Conservation (phyloP, 441 rosid genomes). For the Kokia cookei region DNA sequence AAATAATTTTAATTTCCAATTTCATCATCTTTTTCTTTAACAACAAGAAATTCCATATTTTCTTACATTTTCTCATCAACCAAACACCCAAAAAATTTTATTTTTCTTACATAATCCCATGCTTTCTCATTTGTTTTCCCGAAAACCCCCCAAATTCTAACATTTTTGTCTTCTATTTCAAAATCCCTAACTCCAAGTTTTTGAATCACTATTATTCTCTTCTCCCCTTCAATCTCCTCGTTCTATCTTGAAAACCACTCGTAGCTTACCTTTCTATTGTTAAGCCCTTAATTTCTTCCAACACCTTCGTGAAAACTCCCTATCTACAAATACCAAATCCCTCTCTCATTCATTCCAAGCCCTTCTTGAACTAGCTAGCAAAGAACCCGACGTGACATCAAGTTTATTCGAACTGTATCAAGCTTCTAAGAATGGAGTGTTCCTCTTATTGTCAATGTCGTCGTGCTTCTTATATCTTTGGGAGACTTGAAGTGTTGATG, state of each 20-base stretch:
- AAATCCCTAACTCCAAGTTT: too few species aligned
- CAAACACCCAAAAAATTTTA: too few species aligned
- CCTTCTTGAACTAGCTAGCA: constrained; percentile 43
- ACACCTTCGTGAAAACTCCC: constrained; percentile 30
- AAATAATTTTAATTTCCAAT: too few species aligned
- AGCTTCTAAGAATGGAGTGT: constrained; percentile 40
- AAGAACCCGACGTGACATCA: constrained; percentile 24
- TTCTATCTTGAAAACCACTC: constrained; percentile 37
- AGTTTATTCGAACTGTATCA: constrained; percentile 41
- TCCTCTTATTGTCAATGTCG: constrained; percentile 39
- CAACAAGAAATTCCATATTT: too few species aligned
- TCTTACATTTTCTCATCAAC: too few species aligned
- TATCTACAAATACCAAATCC: constrained; percentile 13
- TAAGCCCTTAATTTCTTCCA: constrained; percentile 51
- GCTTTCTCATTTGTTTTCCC: too few species aligned
- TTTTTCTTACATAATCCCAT: too few species aligned
- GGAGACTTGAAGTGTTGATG: constrained; percentile 29
- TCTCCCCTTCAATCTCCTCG: constrained; percentile 31
- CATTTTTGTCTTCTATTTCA: too few species aligned
- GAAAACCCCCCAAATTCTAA: too few species aligned
- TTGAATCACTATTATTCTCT: constrained; percentile 25
- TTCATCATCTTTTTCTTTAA: too few species aligned
- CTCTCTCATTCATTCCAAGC: constrained; percentile 51
- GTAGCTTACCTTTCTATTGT: constrained; percentile 42
- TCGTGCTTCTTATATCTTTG: constrained; percentile 44